Base-by-base conservation (phyloP, 441 rosid species). In the Euphorbia schlechtendalii region DNA sequence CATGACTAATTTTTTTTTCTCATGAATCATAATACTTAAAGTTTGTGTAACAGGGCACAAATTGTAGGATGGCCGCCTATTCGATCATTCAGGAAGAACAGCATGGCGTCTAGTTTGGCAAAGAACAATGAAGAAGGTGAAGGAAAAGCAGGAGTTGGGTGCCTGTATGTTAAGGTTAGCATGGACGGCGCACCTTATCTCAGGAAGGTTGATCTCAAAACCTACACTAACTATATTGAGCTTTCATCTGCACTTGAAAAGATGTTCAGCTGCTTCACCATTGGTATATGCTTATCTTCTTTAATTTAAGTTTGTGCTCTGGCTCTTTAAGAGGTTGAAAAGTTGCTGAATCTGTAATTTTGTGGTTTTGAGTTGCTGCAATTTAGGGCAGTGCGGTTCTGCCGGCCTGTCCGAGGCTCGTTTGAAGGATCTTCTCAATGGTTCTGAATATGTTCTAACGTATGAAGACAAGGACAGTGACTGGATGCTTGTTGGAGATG, bases 41-140 rank as follows among this genome's bases (percentile, higher is more conserved):
- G n/a, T n/a, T 69, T 46, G 15, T 73, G 57, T 41, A 28, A 69
- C 80, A 84, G 86, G 76, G 81, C 88, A 61, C 88, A 76, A 67
- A 81, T 80, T 49, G 86, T 84, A 17, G 88, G 88, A 69, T 84
- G 88, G 88, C 88, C 88, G 14, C 88, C 88, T 13, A 81, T 84
- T 65, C 76, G 83, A 4, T 81, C 88, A 0, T 84, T 78, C 43
- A 78, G 88, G 64, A 84, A 80, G 83, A 84, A 80, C 68, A 74
- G 72, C 43, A 80, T 80, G 88, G 80, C 79, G 59, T 76, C 77
- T 17, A 78, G 70, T 56, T 68, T 56, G 61, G 63, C 68, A 46
- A 81, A 84, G 79, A 76, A 70, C 69, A 65, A 30, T 34, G 86
- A 76, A 45, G 88, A 73, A 17, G 65, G 51, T 10, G 85, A 78